Evolutionary conservation across 2,329 filamentous ascomycete genomes (phyloP), one percentile per base, ranked within the genome.

Genomic region (Teratosphaeria pseudoeucalypti): DNA sequence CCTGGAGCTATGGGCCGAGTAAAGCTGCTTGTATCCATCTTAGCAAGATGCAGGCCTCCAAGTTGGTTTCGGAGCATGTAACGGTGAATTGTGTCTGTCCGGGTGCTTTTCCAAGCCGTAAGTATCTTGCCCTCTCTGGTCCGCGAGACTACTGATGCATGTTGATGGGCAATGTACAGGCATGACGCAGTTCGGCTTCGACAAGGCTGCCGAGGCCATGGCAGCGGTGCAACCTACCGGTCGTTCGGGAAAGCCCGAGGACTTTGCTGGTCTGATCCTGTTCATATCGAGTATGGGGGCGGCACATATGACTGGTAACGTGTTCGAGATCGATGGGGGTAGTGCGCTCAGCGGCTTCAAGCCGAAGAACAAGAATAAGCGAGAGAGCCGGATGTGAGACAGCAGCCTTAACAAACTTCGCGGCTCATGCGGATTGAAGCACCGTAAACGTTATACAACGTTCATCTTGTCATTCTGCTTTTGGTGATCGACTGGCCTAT

Each of bases 1-100:
- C 68, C 57, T 77, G 77, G 67, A 71, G 67, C 37, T 79, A 78
- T 68, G 78, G 81, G 53, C 73, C 78, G 2, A 75, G 71, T 65
- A 81, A 81, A 65, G 77, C 75, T 10, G 79, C 79, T 0, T 71
- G 76, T n/a, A 78, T 83, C 37, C 82, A 85, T 60, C 71, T 84
- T 23, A 82, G 77, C 32, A 78, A 78, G 64, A 76, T 82, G 73
- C 75, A 84, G 27, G 79, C 81, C 0, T 74, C 73, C 2, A 79
- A 82, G 57, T 74, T 84, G 32, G 76, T 79, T 53, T 74, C 77
- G 29, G 71, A 75, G 19, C 80, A 82, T 65, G 77, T 84, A 49
- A 74, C 81, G 2, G 76, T 84, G 59, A 84, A 85, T 65, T 77
- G 74, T 56, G 81, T 85, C 64, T 81, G 81, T 23, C 82, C 81